phyloP scores from a whole-genome alignment of 495 filamentous ascomycete genomes.

The Penicillium mononematosum region DNA sequence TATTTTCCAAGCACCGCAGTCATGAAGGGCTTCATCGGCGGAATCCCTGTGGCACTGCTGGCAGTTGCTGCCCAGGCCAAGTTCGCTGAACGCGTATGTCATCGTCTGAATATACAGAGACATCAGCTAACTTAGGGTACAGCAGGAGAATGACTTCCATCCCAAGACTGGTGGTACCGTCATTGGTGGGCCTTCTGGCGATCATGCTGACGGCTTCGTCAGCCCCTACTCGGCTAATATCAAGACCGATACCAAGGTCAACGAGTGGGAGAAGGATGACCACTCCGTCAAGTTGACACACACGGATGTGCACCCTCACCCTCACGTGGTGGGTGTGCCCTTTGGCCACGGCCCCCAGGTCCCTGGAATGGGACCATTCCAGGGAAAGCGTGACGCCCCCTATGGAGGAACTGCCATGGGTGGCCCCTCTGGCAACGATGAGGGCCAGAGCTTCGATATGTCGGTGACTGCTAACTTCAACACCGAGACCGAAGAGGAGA shows the following conservation, averaged over 20 bases:
- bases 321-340: background rate
- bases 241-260: slow-evolving; percentile 24
- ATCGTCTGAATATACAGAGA: background rate
- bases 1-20: slow-evolving; percentile 8
- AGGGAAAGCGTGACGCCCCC: slow-evolving; percentile 15
- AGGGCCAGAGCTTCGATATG: slow-evolving; percentile 28
- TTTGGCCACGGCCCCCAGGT: background rate
- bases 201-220: slow-evolving; percentile 22
- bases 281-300: slow-evolving; percentile 30
- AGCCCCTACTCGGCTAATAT: slow-evolving; percentile 18
- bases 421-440: slow-evolving; percentile 32
- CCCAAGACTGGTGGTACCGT: slow-evolving; percentile 17
- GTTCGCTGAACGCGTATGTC: slow-evolving; percentile 24
- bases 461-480: slow-evolving; percentile 23
- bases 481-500: slow-evolving; percentile 21
- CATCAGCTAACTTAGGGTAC: slow-evolving; percentile 1
- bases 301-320: slow-evolving; percentile 19
- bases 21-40: slow-evolving; percentile 45
- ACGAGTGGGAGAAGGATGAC: slow-evolving; percentile 32
- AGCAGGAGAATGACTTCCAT: slow-evolving; percentile 3
- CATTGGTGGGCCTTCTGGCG: slow-evolving; percentile 26
- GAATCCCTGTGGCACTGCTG: slow-evolving; percentile 42
- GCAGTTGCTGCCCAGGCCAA: slow-evolving; percentile 38
- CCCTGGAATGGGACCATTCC: slow-evolving; percentile 24
- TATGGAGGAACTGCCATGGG: slow-evolving; percentile 24